Percentiles rank a stretch among this genome's conserved stretches.
These are phyloP conservation scores for Allium sativum DNA, from an alignment of 106 monocot genomes.

Conservation along the genomic window DNA sequence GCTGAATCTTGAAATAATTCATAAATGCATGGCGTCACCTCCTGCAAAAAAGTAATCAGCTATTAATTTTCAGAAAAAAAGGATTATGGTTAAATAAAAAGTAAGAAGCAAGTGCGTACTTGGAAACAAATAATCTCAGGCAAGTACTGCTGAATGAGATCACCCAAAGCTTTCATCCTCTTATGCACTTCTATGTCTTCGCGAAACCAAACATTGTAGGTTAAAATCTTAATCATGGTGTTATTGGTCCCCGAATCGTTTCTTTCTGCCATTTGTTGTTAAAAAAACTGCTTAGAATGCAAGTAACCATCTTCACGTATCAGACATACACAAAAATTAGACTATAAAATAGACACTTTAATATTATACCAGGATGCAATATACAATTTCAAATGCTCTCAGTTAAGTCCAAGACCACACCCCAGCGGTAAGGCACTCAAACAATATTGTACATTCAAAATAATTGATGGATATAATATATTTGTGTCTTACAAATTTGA, in stretches of 20 bases:
- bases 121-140: slow-evolving; percentile 91
- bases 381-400: no score
- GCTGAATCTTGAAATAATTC: slow-evolving; percentile 42
- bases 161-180: slow-evolving; percentile 82
- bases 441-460: no score
- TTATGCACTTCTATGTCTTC: slow-evolving; percentile 71
- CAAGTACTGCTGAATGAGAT: slow-evolving; percentile 46
- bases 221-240: slow-evolving; percentile 42
- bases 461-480: no score
- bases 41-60: slow-evolving; percentile 22
- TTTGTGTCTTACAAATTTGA: no score
- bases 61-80: no score
- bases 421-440: no score
- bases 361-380: no score
- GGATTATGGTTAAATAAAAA: background rate
- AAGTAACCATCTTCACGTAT: no score
- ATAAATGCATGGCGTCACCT: slow-evolving; percentile 85
- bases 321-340: no score
- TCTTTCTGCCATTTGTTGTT: slow-evolving; percentile 7
- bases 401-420: no score
- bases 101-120: slow-evolving; percentile 15
- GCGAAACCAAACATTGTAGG: slow-evolving; percentile 93
- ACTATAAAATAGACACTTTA: no score
- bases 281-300: no score
- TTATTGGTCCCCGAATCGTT: background rate